phyloP scores from a whole-genome alignment of 768 basidiomycete genomes.

The Russula abietina region DNA sequence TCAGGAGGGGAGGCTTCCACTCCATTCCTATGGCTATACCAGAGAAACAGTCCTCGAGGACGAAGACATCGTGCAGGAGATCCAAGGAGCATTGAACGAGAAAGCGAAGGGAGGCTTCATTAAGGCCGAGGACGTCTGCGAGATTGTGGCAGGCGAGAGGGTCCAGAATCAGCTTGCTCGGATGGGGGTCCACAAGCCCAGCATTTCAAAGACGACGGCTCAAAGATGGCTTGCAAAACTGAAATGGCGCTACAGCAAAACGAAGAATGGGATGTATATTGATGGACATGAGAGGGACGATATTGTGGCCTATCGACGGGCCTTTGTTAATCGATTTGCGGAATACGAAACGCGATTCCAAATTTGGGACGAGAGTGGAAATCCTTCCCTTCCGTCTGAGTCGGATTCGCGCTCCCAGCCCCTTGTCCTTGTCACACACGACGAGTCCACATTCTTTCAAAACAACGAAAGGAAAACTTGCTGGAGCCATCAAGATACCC shows the following conservation, averaged over 20 bases:
- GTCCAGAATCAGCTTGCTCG: rapidly evolving
- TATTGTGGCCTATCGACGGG: no score
- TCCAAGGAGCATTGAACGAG: not conserved
- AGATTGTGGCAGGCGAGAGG: not conserved
- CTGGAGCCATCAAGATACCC: no score
- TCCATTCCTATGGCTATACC: not conserved
- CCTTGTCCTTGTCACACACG: no score
- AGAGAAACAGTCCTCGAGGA: not conserved
- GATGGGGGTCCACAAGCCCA: not conserved
- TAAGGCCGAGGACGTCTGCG: not conserved
- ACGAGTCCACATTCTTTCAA: no score
- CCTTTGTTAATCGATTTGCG: no score
- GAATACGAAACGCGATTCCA: no score
- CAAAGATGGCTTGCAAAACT: not conserved
- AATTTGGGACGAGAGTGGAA: no score
- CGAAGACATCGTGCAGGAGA: not conserved
- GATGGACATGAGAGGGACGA: no score
- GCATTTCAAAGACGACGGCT: not conserved
- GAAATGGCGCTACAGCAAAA: not conserved
- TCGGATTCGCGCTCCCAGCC: no score
- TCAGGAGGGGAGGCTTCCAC: not conserved
- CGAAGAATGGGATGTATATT: no score
- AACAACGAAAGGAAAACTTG: no score
- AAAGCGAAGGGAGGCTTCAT: not conserved
- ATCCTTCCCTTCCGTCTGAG: no score